A percentile compares a stretch with the other conserved stretches of the same genome.
Conservation (phyloP, 208 protist genomes). For the Crithidia acanthocephali region DNA sequence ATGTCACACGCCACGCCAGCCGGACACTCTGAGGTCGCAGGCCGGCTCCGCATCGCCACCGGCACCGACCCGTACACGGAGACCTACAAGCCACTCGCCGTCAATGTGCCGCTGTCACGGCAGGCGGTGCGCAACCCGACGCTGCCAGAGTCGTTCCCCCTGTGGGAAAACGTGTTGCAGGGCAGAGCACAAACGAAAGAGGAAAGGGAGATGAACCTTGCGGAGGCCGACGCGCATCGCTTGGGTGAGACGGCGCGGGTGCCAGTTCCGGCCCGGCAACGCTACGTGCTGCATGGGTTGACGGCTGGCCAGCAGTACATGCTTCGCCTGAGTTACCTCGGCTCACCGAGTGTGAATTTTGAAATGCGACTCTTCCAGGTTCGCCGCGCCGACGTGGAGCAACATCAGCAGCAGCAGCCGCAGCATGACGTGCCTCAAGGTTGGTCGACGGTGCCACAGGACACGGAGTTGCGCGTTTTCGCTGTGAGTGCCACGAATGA, state of each 20-base stretch:
- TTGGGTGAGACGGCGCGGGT: background rate
- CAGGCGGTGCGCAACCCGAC: conserved; percentile 34
- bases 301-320: conserved; percentile 32
- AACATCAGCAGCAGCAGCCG: background rate
- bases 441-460: conserved; percentile 29
- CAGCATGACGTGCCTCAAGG: background rate
- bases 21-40: background rate
- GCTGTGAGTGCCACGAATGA: conserved; percentile 22
- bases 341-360: conserved; percentile 47
- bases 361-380: conserved; percentile 44
- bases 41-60: background rate
- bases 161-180: conserved; percentile 11
- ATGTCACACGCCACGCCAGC: conserved; percentile 9
- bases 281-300: conserved; percentile 38
- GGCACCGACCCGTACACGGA: background rate
- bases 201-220: background rate
- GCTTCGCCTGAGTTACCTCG: conserved; percentile 46
- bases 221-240: too few species aligned
- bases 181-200: background rate
- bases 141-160: conserved; percentile 18
- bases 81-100: conserved; percentile 11
- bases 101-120: conserved; percentile 3
- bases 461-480: conserved; percentile 46
- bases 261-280: conserved; percentile 25
- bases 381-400: conserved; percentile 7